Evolutionary conservation across 176 grass and related monocot genomes (phyloP).

Genomic region (Oryza punctata): DNA sequence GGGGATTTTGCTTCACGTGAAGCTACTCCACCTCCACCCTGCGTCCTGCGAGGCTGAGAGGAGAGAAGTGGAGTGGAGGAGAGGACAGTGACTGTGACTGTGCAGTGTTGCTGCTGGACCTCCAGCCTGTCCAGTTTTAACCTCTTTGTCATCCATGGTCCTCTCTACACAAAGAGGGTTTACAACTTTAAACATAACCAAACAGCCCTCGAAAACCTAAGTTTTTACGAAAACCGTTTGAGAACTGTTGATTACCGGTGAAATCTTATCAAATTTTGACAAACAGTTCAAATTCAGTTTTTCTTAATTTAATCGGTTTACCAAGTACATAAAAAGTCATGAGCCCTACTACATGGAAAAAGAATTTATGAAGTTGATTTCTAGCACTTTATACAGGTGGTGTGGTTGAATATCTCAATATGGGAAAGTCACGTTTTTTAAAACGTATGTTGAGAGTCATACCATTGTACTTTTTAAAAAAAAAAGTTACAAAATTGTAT

Average conservation of each 20-base stretch:
- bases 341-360: no score
- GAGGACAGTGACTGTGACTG: conserved; percentile 30
- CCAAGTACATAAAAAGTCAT: no score
- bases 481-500: not conserved
- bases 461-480: not conserved
- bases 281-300: no score
- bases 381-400: not conserved
- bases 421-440: not conserved
- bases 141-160: conserved; percentile 29
- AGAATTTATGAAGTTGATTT: not conserved
- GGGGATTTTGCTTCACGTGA: conserved; percentile 48
- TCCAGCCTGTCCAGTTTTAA: conserved; percentile 35
- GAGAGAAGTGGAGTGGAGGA: not conserved
- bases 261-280: no score
- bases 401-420: not conserved
- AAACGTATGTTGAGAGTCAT: not conserved
- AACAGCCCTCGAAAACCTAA: no score
- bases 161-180: no score
- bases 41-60: not conserved
- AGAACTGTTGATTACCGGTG: no score
- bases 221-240: no score
- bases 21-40: not conserved
- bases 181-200: no score
- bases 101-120: conserved; percentile 16
- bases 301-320: no score